Evolutionary conservation across 1,139 yeast species (phyloP).

Genomic region (Saccharomycopsis hybrid): DNA sequence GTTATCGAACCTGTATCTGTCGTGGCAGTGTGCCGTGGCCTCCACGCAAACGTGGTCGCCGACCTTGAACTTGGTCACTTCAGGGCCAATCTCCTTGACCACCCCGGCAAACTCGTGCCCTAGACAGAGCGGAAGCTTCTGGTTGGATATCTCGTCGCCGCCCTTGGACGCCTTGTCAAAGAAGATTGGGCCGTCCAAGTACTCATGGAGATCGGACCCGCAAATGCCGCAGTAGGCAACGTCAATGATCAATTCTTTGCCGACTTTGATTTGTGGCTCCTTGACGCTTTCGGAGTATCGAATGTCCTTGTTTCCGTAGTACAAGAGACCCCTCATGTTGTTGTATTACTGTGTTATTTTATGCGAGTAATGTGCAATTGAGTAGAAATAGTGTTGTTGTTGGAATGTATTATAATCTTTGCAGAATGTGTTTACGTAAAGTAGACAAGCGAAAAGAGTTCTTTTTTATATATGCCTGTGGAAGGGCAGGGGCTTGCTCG

Average conservation of each 20-base stretch:
- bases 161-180: conserved; percentile 28
- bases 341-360: no score
- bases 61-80: conserved; percentile 30
- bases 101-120: conserved; percentile 54
- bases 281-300: conserved; percentile 32
- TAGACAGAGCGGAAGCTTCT: conserved; percentile 34
- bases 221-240: conserved; percentile 47
- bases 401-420: no score
- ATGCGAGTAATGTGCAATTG: no score
- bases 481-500: no score
- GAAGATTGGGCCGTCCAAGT: conserved; percentile 42
- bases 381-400: no score
- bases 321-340: conserved; percentile 40
- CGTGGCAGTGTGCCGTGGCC: conserved; percentile 47
- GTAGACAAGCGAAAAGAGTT: no score
- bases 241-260: conserved; percentile 39
- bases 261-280: conserved; percentile 32
- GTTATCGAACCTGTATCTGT: conserved; percentile 27
- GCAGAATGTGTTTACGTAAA: no score
- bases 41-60: conserved; percentile 44
- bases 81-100: conserved; percentile 32
- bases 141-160: conserved; percentile 31
- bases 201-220: conserved; percentile 47
- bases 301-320: conserved; percentile 37
- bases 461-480: no score